Evolutionary conservation across 2,329 filamentous ascomycete species (phyloP).

Genomic region (Leptographium lundbergii): DNA sequence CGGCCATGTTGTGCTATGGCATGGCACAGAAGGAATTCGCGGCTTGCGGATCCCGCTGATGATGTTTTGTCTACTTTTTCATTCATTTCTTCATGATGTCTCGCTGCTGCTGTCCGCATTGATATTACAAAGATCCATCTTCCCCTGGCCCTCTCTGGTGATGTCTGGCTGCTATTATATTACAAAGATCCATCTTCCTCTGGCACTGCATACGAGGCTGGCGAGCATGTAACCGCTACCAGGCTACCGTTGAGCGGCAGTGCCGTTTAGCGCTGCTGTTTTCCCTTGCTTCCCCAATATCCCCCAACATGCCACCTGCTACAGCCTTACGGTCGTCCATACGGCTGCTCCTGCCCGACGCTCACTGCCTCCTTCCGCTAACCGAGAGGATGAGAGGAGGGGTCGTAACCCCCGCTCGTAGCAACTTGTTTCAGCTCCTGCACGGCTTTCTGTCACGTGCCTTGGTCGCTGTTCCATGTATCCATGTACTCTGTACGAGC

Average conservation of each 20-base stretch:
- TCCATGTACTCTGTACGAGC: no score
- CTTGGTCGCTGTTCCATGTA: no score
- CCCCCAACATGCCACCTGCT: background rate
- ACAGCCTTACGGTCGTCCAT: background rate
- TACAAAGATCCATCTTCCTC: background rate
- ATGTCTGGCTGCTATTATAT: background rate
- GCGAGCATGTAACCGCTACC: background rate
- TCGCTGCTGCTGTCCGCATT: background rate
- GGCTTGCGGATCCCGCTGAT: background rate
- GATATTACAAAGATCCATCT: background rate
- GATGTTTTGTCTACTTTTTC: background rate
- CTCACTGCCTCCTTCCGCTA: no score
- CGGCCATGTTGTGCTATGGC: slow-evolving; percentile 1
- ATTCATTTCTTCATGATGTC: slow-evolving; percentile 7
- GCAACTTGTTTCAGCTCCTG: background rate
- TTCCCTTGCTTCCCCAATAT: background rate
- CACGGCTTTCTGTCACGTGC: background rate
- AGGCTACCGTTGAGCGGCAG: slow-evolving; percentile 13
- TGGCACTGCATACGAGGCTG: slow-evolving; percentile 10
- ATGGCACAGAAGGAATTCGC: slow-evolving; percentile 5
- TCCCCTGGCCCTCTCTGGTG: background rate
- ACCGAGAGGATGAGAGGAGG: background rate
- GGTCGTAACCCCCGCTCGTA: background rate
- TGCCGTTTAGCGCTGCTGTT: slow-evolving; percentile 14
- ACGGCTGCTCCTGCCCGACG: no score